Evolutionary conservation across 345 rosid genomes (phyloP).

Genomic region (Eucalyptus grandis): DNA sequence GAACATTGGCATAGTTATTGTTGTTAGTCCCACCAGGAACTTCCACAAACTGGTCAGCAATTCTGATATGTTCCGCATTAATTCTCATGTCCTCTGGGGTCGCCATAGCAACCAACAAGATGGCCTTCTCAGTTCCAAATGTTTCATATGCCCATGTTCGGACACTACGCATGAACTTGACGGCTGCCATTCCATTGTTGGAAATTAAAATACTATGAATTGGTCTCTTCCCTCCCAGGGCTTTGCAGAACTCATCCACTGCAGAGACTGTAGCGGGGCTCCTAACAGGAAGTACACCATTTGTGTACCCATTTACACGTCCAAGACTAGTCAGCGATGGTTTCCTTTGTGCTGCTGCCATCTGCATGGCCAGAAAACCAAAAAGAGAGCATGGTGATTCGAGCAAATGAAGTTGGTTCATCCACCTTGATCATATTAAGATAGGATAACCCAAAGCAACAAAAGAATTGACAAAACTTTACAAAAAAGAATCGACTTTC

Average conservation of each 20-base stretch:
- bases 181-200: conserved; percentile 99
- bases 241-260: conserved; percentile 72
- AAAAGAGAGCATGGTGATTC: background rate
- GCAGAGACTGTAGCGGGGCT: conserved; percentile 45
- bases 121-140: conserved; percentile 91
- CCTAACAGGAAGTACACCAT: conserved; percentile 39
- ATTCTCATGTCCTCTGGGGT: conserved; percentile 99
- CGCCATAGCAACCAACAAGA: conserved; percentile 97
- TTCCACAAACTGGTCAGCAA: conserved; percentile 99
- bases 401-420: background rate
- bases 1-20: conserved; percentile 97
- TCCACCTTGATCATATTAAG: background rate
- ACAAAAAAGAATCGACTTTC: background rate
- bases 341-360: conserved; percentile 48
- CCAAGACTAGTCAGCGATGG: conserved; percentile 27
- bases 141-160: conserved; percentile 99
- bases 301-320: conserved; percentile 41
- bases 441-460: background rate
- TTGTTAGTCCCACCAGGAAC: conserved; percentile 99
- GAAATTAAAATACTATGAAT: conserved; percentile 89
- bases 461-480: background rate
- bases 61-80: conserved; percentile 97
- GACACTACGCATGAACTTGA: conserved; percentile 90
- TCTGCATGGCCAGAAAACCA: background rate
- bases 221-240: conserved; percentile 81